These are phyloP conservation scores for Allantophomopsis cytisporea DNA, from an alignment of 2,329 filamentous ascomycete species.

Conservation along the genomic window DNA sequence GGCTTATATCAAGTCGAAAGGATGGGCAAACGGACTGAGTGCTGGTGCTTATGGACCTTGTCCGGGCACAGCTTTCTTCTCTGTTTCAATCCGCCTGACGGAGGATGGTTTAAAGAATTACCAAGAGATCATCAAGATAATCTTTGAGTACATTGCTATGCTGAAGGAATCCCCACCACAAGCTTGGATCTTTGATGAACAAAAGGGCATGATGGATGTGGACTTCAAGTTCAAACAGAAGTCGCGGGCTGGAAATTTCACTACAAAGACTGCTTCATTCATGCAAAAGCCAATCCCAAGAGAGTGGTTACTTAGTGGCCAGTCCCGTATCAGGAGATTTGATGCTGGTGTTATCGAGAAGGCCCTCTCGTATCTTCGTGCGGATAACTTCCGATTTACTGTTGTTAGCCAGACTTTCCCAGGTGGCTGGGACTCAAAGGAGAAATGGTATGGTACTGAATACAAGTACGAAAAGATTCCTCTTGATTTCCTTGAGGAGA, in stretches of 20 bases:
- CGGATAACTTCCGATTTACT: slow-evolving; percentile 81
- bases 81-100: slow-evolving; percentile 49
- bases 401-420: slow-evolving; percentile 76
- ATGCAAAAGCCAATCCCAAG: slow-evolving; percentile 88
- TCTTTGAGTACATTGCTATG: slow-evolving; percentile 77
- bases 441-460: slow-evolving; percentile 97
- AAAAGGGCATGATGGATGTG: slow-evolving; percentile 79
- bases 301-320: slow-evolving; percentile 76
- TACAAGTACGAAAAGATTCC: slow-evolving; percentile 77
- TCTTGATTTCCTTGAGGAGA: slow-evolving; percentile 55
- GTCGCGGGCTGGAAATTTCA: slow-evolving; percentile 77
- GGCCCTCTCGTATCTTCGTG: slow-evolving; percentile 59
- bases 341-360: slow-evolving; percentile 63
- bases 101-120: slow-evolving; percentile 44
- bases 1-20: slow-evolving; percentile 58
- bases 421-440: slow-evolving; percentile 73
- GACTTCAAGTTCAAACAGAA: slow-evolving; percentile 95
- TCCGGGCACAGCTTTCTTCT: slow-evolving; percentile 51
- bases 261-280: slow-evolving; percentile 67
- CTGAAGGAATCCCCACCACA: slow-evolving; percentile 69
- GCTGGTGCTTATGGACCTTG: slow-evolving; percentile 51
- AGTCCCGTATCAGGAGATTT: slow-evolving; percentile 65
- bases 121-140: slow-evolving; percentile 49
- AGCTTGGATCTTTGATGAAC: slow-evolving; percentile 89
- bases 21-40: slow-evolving; percentile 56